A percentile compares a stretch with the other conserved stretches of the same genome.
Conservation (phyloP, 2,329 filamentous ascomycete genomes). For the Aspergillus oerlinghausenensis region DNA sequence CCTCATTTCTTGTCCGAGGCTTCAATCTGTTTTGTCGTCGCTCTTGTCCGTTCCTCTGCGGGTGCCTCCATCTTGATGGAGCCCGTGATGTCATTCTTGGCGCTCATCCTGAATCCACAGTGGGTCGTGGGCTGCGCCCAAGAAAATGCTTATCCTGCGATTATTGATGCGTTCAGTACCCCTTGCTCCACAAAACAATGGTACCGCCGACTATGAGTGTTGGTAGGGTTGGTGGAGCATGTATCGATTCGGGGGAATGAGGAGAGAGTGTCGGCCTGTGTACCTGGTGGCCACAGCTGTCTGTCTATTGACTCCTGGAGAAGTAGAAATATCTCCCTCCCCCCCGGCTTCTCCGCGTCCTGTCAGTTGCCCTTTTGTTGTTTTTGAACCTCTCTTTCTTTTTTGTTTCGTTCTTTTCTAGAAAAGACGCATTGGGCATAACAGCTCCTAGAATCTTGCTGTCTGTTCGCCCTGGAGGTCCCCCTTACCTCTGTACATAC, state of each 20-base stretch:
- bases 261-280: slow-evolving; percentile 8
- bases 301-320: slow-evolving; percentile 15
- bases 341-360: slow-evolving; percentile 15
- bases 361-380: slow-evolving; percentile 12
- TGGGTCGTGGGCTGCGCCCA: slow-evolving; percentile 1
- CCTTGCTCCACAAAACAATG: slow-evolving; percentile 16
- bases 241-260: slow-evolving; percentile 9
- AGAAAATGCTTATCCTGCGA: slow-evolving; percentile 28
- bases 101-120: not conserved
- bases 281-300: slow-evolving; percentile 18
- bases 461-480: not conserved
- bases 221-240: slow-evolving; percentile 12
- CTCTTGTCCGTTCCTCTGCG: not conserved
- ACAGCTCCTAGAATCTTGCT: not conserved
- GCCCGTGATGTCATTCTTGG: slow-evolving; percentile 20
- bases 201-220: slow-evolving; percentile 12
- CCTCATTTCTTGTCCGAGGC: not conserved
- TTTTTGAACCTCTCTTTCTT: slow-evolving; percentile 6
- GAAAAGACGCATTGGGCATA: not conserved
- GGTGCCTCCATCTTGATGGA: not conserved
- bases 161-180: slow-evolving; percentile 28
- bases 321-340: slow-evolving; percentile 26
- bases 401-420: slow-evolving; percentile 1
- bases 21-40: not conserved
- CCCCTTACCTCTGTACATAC: not conserved